Base-by-base conservation (phyloP, 495 filamentous ascomycete genomes). In the Penicillium cosmopolitanum region DNA sequence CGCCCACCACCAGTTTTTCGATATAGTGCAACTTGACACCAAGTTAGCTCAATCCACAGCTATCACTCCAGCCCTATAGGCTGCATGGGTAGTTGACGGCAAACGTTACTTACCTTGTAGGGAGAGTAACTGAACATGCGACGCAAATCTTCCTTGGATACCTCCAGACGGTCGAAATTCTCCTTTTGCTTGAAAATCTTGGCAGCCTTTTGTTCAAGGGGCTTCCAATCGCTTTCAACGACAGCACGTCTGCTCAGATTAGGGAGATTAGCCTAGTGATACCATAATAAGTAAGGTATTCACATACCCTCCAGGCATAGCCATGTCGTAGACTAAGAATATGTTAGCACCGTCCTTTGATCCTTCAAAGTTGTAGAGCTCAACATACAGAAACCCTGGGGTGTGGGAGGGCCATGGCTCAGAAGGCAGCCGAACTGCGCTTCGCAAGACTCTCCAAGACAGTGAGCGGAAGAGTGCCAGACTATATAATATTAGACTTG, bases 131-230 rank as follows among this genome's bases (percentile, higher is more conserved):
- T 81, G 74, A 98, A 98, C 95, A 98, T 98, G 75, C 96, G 91
- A 48, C 91, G 83, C 36, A 98, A 82, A 58, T 97, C 87, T 59
- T 93, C 87, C 74, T 98, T 97, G 42, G 89, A 88, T 54, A 97
- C 81, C 59, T 88, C 86, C 51, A 98, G 80, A 55, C 96, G 86
- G 77, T 98, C 90, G 75, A 98, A 98, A 36, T 87, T 87, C 72
- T 98, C 95, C 75, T 96, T 96, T 74, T 98, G 94, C 81, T 96
- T 97, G 67, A 96, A 91, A 57, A 92, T 89, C 61, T 87, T 85
- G 50, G 78, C 73, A 12, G 89, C 89, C 55, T 89, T 85, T 53
- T 74, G 87, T 70, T 96, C 92, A 36, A 98, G 76, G 0, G 91
- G 85, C 56, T 88, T 82, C 84, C 90, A 92, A 69, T 98, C 95